Conservation (phyloP, 352 stramenopile species). For the Pythium volutum region DNA sequence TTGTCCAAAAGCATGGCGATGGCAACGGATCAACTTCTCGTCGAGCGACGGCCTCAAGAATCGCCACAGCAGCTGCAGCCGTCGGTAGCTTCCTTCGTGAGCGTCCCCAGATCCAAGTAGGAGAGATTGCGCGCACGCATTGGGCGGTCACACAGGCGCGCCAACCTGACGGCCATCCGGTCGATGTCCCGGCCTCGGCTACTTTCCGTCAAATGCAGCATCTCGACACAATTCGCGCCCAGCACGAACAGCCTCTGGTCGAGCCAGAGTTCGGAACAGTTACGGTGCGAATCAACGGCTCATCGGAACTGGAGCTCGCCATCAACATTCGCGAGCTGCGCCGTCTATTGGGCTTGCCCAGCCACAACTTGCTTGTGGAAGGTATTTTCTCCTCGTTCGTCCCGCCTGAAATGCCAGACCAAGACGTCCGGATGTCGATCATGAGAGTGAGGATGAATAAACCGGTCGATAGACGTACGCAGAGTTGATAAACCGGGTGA, state of each 20-base stretch:
- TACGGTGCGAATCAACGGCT: background rate
- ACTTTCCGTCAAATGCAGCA: constrained; percentile 3
- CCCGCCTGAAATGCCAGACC: no score
- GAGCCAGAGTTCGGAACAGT: background rate
- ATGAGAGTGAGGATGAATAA: no score
- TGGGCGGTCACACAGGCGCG: constrained; percentile 2
- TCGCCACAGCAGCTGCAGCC: background rate
- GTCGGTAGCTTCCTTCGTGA: background rate
- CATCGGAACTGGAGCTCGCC: background rate
- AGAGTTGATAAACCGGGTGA: no score
- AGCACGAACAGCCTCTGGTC: no score
- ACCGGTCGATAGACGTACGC: no score
- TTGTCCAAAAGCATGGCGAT: background rate
- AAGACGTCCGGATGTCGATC: no score
- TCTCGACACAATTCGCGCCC: background rate
- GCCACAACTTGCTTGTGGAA: background rate
- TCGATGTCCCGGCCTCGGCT: background rate
- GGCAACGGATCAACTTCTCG: no score
- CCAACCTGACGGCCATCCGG: background rate
- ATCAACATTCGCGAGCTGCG: constrained; percentile 2
- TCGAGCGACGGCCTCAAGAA: background rate
- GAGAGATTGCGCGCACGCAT: constrained; percentile 6
- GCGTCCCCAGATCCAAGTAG: background rate
- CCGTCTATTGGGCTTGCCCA: background rate
- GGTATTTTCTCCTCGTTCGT: background rate